Base-by-base conservation (phyloP, 805 yeast species). In the Lipomyces spencermartinsiae region DNA sequence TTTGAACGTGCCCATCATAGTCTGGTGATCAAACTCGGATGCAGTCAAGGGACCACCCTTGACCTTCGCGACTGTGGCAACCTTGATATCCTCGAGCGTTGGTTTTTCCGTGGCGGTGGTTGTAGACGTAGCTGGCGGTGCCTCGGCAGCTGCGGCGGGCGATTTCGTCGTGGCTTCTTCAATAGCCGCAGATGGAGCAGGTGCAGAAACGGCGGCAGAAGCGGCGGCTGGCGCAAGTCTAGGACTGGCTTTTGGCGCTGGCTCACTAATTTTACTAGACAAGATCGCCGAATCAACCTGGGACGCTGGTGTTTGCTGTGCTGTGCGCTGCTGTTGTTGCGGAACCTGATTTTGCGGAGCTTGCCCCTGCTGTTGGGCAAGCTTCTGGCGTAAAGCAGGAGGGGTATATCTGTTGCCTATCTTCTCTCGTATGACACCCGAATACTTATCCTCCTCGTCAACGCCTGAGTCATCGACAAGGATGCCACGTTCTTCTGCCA, bases 391-490 rank as follows among this genome's bases (percentile, higher is more conserved):
- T 16, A 68, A 54, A 22, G 66, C 70, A 16, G 69, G 66, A 61
- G 68, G 64, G 2, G 63, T 58, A 29, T 66, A 66, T 34, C 33
- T 62, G 46, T 58, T 63, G n/a, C 63, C 54, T 8, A 62, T 31
- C 35, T 59, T 58, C 35, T 71, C 76, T 75, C 95, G 86, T 67
- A 85, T 88, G 58, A 93, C 99, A 61, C 98, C 98, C 4, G 97
- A 92, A 76, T 93, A 95, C 79, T 91, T 91, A 78, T 93, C 97
- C 78, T 95, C 99, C 80, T 95, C 99, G 78, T 95, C 98, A 73
- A 91, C 73, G 19, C 97, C 97, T 68, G 90, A 86, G 75, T 91
- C 97, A 76, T 91, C 97, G 51, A 90, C 85, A 3, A 56, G 74
- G 19, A 78, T 75, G 33, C 97, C 97, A 78, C 99, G 87, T 78